These are phyloP conservation scores for Ceratobasidium sp. DNA, from an alignment of 1,284 basidiomycete species.

Conservation along the genomic window DNA sequence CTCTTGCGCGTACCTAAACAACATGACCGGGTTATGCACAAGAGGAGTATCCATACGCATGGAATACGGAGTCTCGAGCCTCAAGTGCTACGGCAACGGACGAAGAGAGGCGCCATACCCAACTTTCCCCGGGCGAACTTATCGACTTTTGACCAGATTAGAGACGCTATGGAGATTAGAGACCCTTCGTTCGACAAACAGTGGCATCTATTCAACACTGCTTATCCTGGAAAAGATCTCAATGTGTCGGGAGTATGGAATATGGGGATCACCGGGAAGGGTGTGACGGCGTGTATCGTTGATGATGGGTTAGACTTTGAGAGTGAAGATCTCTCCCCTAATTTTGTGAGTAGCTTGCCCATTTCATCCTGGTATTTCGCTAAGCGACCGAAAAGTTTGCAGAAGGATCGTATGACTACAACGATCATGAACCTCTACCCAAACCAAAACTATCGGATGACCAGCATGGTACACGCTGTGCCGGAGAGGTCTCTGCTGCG, in stretches of 20 bases:
- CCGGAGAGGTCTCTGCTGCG: slow-evolving; percentile 97
- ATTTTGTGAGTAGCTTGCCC: slow-evolving; percentile 80
- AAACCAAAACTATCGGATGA: slow-evolving; percentile 91
- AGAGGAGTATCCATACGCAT: slow-evolving; percentile 57
- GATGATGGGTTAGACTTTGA: slow-evolving; percentile 97
- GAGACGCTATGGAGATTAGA: slow-evolving; percentile 73
- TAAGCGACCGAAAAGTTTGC: slow-evolving; percentile 67
- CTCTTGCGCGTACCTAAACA: slow-evolving; percentile 74
- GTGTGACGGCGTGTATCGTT: slow-evolving; percentile 88
- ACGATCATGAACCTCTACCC: slow-evolving; percentile 90
- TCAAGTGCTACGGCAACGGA: slow-evolving; percentile 70
- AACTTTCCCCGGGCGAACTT: slow-evolving; percentile 49
- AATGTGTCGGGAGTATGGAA: slow-evolving; percentile 66
- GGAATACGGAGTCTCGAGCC: slow-evolving; percentile 67
- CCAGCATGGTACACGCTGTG: slow-evolving; percentile 97
- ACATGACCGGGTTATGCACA: slow-evolving; percentile 51
- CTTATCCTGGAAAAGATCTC: slow-evolving; percentile 65
- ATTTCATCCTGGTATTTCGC: slow-evolving; percentile 8
- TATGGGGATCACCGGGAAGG: slow-evolving; percentile 85
- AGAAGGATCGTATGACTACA: slow-evolving; percentile 95
- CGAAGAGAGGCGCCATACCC: slow-evolving; percentile 62
- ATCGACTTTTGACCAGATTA: slow-evolving; percentile 61
- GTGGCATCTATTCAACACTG: slow-evolving; percentile 92
- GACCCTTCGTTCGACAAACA: slow-evolving; percentile 90
- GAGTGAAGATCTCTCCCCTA: slow-evolving; percentile 85